phyloP scores from a whole-genome alignment of 768 basidiomycete species.

The Leccinum fibrillosum region DNA sequence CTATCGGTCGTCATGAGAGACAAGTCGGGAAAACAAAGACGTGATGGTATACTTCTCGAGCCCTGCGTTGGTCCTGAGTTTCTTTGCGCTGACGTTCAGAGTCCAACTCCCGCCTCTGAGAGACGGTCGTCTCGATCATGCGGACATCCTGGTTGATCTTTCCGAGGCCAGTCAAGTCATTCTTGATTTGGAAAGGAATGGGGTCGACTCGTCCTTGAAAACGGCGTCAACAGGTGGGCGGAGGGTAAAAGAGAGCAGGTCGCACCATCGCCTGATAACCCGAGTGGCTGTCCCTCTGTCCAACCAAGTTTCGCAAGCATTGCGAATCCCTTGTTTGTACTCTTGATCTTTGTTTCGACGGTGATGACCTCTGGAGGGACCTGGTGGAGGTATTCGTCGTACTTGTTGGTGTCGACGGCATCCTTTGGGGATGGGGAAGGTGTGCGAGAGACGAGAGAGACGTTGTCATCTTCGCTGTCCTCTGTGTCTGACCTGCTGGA shows the following conservation, averaged over 20 bases:
- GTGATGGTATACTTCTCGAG: slow-evolving; percentile 56
- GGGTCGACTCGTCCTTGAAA: slow-evolving; percentile 74
- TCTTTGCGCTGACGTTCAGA: slow-evolving; percentile 81
- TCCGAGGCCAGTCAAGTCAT: slow-evolving; percentile 75
- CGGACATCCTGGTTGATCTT: slow-evolving; percentile 75
- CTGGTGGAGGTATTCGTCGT: slow-evolving; percentile 60
- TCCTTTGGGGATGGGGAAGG: slow-evolving; percentile 62
- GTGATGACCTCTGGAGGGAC: slow-evolving; percentile 65
- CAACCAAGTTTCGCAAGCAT: slow-evolving; percentile 82
- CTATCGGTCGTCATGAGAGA: slow-evolving; percentile 35
- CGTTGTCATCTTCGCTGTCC: slow-evolving; percentile 58
- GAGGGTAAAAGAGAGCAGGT: background rate
- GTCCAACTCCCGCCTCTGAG: slow-evolving; percentile 74
- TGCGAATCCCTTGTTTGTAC: slow-evolving; percentile 75
- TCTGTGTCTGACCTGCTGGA: slow-evolving; percentile 47
- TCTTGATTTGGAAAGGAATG: slow-evolving; percentile 77
- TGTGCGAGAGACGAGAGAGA: slow-evolving; percentile 71
- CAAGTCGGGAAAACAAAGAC: background rate
- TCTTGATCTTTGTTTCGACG: slow-evolving; percentile 76
- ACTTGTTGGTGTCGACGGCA: slow-evolving; percentile 58
- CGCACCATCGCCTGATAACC: slow-evolving; percentile 72
- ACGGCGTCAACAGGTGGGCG: slow-evolving; percentile 39
- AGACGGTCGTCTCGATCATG: slow-evolving; percentile 83
- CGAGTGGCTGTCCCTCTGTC: slow-evolving; percentile 79
- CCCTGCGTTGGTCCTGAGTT: slow-evolving; percentile 70